Evolutionary conservation across 148 eudicot species (phyloP), one percentile per base, ranked within the genome.

Genomic region (Dianthus caryophyllus): DNA sequence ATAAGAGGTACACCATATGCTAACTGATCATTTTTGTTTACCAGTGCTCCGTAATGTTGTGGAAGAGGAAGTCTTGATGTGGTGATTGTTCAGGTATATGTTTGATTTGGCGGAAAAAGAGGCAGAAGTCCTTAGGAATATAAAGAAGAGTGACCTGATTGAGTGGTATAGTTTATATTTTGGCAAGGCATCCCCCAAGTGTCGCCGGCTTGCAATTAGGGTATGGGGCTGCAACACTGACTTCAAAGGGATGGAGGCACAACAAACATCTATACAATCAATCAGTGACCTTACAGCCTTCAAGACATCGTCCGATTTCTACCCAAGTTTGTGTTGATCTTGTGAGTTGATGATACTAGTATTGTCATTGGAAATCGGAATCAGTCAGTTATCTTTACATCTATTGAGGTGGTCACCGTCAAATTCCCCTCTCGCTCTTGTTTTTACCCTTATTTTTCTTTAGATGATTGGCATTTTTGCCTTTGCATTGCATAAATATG

Each of bases 221-320:
- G 78, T 92, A 27, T 92, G 98, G 98, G 98, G 98, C 31, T 92
- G 96, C 71, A 76, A 89, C 69, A 80, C 94, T 10, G 85, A 84
- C 64, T 69, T 56, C 74, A 83, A 75, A 68, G 84, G 77, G 30
- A 73, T 75, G 47, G 77, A 81, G 22, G 33, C 69, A 39, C 80
- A 74, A 25, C 48, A 41, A 20, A 62, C 57, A 20, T 60, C 84
- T 63, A 69, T 51, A 54, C 80, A 81, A 72, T 77, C 78, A 53
- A 89, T 89, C 30, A 66, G 68, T 41, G 89, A 92, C 69, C 81
- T 74, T 18, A 24, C 53, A 20, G 78, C 79, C 64, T 84, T 89
- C 79, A 89, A 89, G 77, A 59, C 53, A 69, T 76, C 79, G 9
- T 85, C 91, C 21, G 62, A 66, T 13, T 92, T 84, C 73, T 92